phyloP scores from a whole-genome alignment of 345 rosid species.

The Gossypium herbaceum region DNA sequence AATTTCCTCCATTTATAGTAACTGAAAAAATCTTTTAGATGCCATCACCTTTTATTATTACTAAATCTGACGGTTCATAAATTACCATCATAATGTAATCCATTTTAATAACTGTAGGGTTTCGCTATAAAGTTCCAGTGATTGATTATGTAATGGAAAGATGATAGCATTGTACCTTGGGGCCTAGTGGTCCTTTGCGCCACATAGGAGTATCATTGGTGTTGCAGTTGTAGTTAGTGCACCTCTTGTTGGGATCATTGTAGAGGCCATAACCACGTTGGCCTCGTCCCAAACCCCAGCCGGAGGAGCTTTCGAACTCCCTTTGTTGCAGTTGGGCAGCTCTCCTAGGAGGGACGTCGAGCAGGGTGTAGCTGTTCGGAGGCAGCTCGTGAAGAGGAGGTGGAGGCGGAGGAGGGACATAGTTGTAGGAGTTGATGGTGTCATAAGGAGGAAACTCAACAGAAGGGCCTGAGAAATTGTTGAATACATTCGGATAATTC shows the following conservation, averaged over 20 bases:
- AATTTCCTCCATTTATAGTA: no score
- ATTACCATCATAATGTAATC: no score
- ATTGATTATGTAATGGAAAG: no score
- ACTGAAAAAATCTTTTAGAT: neutral
- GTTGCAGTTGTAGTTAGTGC: conserved; percentile 32
- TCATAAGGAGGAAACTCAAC: neutral
- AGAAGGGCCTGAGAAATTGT: neutral
- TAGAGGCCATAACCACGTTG: neutral
- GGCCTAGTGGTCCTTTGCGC: conserved; percentile 44
- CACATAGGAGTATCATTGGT: conserved; percentile 37
- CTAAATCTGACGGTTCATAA: neutral
- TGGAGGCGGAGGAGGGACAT: neutral
- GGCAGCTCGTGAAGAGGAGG: neutral
- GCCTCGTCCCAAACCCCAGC: neutral
- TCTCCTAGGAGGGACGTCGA: conserved; percentile 3
- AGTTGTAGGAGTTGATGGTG: neutral
- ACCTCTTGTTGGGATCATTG: conserved; percentile 15
- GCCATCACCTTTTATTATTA: neutral
- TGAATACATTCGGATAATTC: neutral
- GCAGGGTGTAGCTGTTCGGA: neutral
- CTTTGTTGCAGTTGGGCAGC: neutral
- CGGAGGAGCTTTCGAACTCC: conserved; percentile 9
- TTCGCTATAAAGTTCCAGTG: no score
- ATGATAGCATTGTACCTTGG: conserved; percentile 23
- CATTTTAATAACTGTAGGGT: no score